Evolutionary conservation across 2,329 filamentous ascomycete species (phyloP), one percentile per base, ranked within the genome.

Genomic region (Colletotrichum neosansevieriae): DNA sequence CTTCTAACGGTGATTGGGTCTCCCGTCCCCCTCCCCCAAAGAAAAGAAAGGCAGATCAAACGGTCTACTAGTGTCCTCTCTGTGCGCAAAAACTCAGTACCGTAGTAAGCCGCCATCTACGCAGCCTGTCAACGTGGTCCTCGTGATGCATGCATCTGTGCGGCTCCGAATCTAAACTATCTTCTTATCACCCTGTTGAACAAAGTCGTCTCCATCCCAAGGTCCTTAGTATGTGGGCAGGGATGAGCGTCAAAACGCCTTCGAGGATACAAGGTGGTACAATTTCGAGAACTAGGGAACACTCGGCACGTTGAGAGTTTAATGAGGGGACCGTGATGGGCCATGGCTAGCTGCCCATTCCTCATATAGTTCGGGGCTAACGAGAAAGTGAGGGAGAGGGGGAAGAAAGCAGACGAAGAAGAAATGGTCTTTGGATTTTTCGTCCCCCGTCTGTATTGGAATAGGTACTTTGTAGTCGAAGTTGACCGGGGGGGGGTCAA

Each of bases 261-360:
- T 29, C 29, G 29, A 29, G 29, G 29, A 29, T n/a, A n/a, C n/a
- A 29, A 29, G 6, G 29, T 29, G 29, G 29, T 29, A 29, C 29
- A 29, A 24, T 7, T 29, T 29, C 6, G 29, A 29, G 29, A 29
- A 59, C 19, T 10, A 12, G 24, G 19, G 44, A 12, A 51, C 7
- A 15, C 19, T 51, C 19, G 54, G 42, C 13, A 42, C 24, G 21
- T 51, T 34, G 34, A 65, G 36, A 56, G 65, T 64, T 36, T 64
- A 56, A 42, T 12, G 29, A 32, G 49, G 19, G 54, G 61, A 21
- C 65, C 54, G 61, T 59, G 65, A 54, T 59, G 65, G 54, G 29
- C 54, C 34, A 59, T 65, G 40, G 47, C 58, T 58, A 58, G n/a
- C n/a, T 34, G 53, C 34, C 54, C 40, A 58, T 59, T 51, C 54